Evolutionary conservation across 345 rosid species (phyloP).

Genomic region (rapeseed (Brassica napus)): Da-Ae NC_063440.1:1135501-1136000

Average conservation of each 20-base stretch:
- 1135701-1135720: slow-evolving; percentile 14
- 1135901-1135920: slow-evolving; percentile 17
- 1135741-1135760: slow-evolving; percentile 43
- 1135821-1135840: not conserved
- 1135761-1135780: slow-evolving; percentile 50
- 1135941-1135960: slow-evolving; percentile 81
- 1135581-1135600: slow-evolving; percentile 88
- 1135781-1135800: slow-evolving; percentile 58
- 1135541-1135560: slow-evolving; percentile 99
- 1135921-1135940: slow-evolving; percentile 61
- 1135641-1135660: slow-evolving; percentile 47
- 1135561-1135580: slow-evolving; percentile 56
- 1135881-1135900: slow-evolving; percentile 12
- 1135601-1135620: slow-evolving; percentile 57
- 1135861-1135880: slow-evolving; percentile 11
- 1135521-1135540: slow-evolving; percentile 15
- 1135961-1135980: slow-evolving; percentile 91
- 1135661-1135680: slow-evolving; percentile 21
- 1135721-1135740: slow-evolving; percentile 45
- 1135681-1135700: slow-evolving; percentile 11
- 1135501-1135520: slow-evolving; percentile 5
- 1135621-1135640: slow-evolving; percentile 35
- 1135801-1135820: too few species aligned
- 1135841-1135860: slow-evolving; percentile 21
- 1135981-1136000: slow-evolving; percentile 53